phyloP scores from a whole-genome alignment of 2,329 filamentous ascomycete species.

The Neopestalotiopsis clavispora region DNA sequence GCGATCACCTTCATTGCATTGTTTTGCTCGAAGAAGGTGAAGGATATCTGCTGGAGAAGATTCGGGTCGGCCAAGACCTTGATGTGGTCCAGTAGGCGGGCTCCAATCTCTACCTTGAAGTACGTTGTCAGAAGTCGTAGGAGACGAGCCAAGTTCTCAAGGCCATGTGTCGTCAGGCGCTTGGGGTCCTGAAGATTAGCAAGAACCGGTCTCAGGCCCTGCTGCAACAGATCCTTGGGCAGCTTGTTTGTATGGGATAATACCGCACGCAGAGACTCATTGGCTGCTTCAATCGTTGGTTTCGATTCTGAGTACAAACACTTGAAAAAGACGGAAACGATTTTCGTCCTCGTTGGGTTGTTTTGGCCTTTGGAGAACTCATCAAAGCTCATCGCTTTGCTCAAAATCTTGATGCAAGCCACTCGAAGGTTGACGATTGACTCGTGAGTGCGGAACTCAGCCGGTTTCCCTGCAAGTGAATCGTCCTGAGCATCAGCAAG shows the following conservation, averaged over 20 bases:
- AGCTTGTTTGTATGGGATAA: conserved; percentile 88
- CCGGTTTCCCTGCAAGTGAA: conserved; percentile 86
- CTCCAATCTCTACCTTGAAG: conserved; percentile 98
- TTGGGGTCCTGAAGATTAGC: conserved; percentile 95
- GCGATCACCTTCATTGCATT: conserved; percentile 92
- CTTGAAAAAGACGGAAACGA: conserved; percentile 97
- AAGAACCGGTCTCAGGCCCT: conserved; percentile 90
- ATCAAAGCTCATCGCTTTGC: conserved; percentile 90
- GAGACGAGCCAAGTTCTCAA: conserved; percentile 89
- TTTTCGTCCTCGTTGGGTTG: conserved; percentile 69
- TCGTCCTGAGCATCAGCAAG: conserved; percentile 95
- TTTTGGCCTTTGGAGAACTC: conserved; percentile 82
- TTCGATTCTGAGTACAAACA: conserved; percentile 92
- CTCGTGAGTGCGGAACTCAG: conserved; percentile 94
- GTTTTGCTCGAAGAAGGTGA: conserved; percentile 92
- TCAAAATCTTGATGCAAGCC: conserved; percentile 90
- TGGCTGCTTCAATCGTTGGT: conserved; percentile 91
- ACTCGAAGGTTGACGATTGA: conserved; percentile 90
- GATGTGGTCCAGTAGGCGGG: conserved; percentile 90
- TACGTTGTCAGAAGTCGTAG: conserved; percentile 94
- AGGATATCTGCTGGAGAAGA: conserved; percentile 86
- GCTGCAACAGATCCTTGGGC: conserved; percentile 93
- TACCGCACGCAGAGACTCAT: conserved; percentile 86
- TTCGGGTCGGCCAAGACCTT: conserved; percentile 84
- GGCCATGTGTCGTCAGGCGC: conserved; percentile 82